A percentile compares a stretch with the other conserved stretches of the same genome.
Evolutionary conservation across 1,284 basidiomycete species (phyloP).

Genomic region (Cutaneotrichosporon cavernicola): DNA sequence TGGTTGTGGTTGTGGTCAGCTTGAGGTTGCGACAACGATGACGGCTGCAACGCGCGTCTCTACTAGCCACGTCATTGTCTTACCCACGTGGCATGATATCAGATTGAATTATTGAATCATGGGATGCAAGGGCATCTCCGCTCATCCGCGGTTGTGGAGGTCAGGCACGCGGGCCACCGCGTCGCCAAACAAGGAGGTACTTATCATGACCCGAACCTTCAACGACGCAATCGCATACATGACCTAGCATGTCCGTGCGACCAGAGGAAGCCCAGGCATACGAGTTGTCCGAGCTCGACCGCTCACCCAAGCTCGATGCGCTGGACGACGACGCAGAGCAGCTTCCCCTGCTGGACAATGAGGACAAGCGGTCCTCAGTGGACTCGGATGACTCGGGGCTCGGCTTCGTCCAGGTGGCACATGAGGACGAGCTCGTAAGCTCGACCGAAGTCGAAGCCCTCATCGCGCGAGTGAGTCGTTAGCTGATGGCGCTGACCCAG

Average conservation of each 20-base stretch:
- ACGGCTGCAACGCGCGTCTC: slow-evolving; percentile 14
- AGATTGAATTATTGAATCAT: neutral
- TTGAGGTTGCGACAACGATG: slow-evolving; percentile 1
- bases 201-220: neutral
- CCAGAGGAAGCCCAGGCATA: slow-evolving; percentile 44
- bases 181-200: neutral
- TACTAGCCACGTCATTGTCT: neutral
- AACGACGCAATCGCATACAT: neutral
- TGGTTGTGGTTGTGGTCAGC: neutral
- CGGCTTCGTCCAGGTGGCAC: slow-evolving; percentile 1
- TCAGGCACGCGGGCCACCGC: neutral
- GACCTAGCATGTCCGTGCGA: slow-evolving; percentile 21
- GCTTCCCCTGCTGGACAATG: slow-evolving; percentile 10
- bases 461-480: slow-evolving; percentile 39
- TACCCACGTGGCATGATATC: neutral
- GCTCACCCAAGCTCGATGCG: slow-evolving; percentile 15
- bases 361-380: slow-evolving; percentile 10
- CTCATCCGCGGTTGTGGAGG: slow-evolving; percentile 7
- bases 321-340: slow-evolving; percentile 19
- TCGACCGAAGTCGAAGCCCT: slow-evolving; percentile 38
- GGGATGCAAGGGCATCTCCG: neutral
- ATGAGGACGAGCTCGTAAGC: slow-evolving; percentile 15
- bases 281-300: slow-evolving; percentile 37
- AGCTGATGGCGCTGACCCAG: slow-evolving; percentile 21
- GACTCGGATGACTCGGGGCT: slow-evolving; percentile 18